Percentiles rank a stretch among this genome's conserved stretches.
These are phyloP conservation scores for Xerocomus potaroensis DNA, from an alignment of 768 basidiomycete species.

Conservation along the genomic window DNA sequence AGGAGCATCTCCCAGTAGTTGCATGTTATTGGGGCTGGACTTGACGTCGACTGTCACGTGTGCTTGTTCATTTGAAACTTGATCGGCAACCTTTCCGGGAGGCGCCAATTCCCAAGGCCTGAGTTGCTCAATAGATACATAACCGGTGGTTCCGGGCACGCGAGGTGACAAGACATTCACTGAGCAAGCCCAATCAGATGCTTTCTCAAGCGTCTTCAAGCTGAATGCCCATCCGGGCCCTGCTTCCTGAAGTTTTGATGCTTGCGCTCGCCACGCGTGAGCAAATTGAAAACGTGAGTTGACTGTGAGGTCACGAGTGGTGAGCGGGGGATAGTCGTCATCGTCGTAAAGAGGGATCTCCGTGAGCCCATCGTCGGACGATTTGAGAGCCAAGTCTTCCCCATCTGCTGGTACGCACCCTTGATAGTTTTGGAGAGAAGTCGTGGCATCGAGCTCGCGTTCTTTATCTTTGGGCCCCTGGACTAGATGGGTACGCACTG, in stretches of 20 bases:
- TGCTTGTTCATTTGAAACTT: background rate
- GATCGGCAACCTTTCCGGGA: background rate
- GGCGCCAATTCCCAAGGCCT: constrained; percentile 17
- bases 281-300: constrained; percentile 26
- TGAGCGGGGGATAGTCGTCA: constrained; percentile 17
- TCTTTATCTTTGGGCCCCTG: constrained; percentile 20
- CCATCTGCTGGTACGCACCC: background rate
- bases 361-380: constrained; percentile 9
- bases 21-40: background rate
- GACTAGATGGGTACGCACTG: background rate
- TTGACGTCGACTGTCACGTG: background rate
- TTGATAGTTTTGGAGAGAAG: background rate
- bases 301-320: constrained; percentile 8
- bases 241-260: constrained; percentile 8
- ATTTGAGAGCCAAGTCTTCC: background rate
- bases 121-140: constrained; percentile 5
- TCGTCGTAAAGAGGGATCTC: constrained; percentile 14
- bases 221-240: constrained; percentile 6
- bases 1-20: background rate
- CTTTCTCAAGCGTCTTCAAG: background rate
- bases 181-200: constrained; percentile 3
- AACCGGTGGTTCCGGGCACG: constrained; percentile 6
- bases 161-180: background rate
- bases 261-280: constrained; percentile 15
- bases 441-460: constrained; percentile 7